Conservation (phyloP, 2,329 filamentous ascomycete species). For the Trichophyton rubrum region DNA sequence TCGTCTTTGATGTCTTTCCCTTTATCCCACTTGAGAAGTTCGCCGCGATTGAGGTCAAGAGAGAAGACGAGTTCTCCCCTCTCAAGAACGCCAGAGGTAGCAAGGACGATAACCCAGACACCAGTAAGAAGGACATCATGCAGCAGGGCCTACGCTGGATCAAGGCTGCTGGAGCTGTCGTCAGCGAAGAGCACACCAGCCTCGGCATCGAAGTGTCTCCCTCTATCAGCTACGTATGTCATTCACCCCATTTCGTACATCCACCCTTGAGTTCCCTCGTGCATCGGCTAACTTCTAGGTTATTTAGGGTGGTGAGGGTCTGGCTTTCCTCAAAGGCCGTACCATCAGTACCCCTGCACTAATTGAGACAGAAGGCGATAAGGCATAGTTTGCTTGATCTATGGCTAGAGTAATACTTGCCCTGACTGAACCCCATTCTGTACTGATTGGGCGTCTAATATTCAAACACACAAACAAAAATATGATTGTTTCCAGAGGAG, state of each 20-base stretch:
- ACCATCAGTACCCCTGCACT: slow-evolving; percentile 52
- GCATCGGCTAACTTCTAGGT: slow-evolving; percentile 6
- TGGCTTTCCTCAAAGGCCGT: slow-evolving; percentile 47
- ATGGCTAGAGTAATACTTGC: neutral
- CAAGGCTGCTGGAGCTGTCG: slow-evolving; percentile 60
- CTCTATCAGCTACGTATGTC: slow-evolving; percentile 85
- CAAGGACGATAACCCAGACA: slow-evolving; percentile 86
- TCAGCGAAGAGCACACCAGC: slow-evolving; percentile 50
- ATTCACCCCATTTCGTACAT: slow-evolving; percentile 8
- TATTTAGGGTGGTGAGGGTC: slow-evolving; percentile 48
- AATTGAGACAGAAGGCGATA: slow-evolving; percentile 45
- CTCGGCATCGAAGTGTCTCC: slow-evolving; percentile 83
- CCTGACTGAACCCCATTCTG: neutral
- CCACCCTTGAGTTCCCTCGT: neutral
- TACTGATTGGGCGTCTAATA: too few species aligned
- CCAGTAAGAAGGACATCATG: slow-evolving; percentile 83
- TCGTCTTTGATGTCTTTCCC: slow-evolving; percentile 97
- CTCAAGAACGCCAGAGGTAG: slow-evolving; percentile 83
- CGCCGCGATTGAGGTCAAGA: slow-evolving; percentile 87
- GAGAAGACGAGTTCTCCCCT: slow-evolving; percentile 96
- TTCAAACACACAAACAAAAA: too few species aligned
- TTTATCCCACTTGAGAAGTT: slow-evolving; percentile 77
- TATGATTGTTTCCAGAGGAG: too few species aligned
- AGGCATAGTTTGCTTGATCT: slow-evolving; percentile 16
- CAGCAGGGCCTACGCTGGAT: slow-evolving; percentile 79